A percentile compares a stretch with the other conserved stretches of the same genome.
Evolutionary conservation across 2,329 filamentous ascomycete species (phyloP).

Genomic region (Exophiala aquamarina): DNA sequence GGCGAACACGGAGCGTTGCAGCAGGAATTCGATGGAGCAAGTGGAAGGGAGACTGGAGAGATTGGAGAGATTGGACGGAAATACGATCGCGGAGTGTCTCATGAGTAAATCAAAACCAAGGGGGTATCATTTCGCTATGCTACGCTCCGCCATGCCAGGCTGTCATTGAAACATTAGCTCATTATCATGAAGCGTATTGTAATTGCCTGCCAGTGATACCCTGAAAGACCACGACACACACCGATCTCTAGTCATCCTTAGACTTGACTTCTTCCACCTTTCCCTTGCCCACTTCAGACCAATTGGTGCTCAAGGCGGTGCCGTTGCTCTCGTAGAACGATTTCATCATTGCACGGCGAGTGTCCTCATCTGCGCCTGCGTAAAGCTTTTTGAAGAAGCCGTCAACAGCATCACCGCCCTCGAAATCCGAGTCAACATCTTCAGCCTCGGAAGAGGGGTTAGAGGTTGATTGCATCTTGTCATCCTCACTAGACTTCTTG

Average conservation of each 20-base stretch:
- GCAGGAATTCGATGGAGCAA: too few relatives aligned
- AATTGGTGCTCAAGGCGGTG: slow-evolving; percentile 88
- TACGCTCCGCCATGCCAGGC: too few relatives aligned
- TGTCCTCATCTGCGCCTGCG: slow-evolving; percentile 72
- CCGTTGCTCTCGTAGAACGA: slow-evolving; percentile 93
- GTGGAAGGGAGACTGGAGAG: too few relatives aligned
- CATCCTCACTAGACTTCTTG: slow-evolving; percentile 41
- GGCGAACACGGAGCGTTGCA: too few relatives aligned
- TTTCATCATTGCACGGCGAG: slow-evolving; percentile 94
- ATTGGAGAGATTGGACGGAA: too few relatives aligned
- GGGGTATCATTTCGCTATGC: too few relatives aligned
- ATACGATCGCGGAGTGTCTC: too few relatives aligned
- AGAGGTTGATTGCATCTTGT: slow-evolving; percentile 32
- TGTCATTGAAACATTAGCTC: not conserved
- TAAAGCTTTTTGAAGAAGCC: slow-evolving; percentile 90
- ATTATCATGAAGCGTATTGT: too few relatives aligned
- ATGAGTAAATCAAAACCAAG: too few relatives aligned
- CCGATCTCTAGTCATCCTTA: slow-evolving; percentile 18
- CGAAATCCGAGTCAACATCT: slow-evolving; percentile 44
- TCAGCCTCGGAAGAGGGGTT: slow-evolving; percentile 44
- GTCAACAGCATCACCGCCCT: slow-evolving; percentile 52
- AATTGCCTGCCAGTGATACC: too few relatives aligned
- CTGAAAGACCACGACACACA: slow-evolving; percentile 4
- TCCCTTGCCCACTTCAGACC: slow-evolving; percentile 73
- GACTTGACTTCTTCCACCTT: slow-evolving; percentile 57